Evolutionary conservation across 805 yeast species (phyloP), one percentile per base, ranked within the genome.

Genomic region (Candida krabiensis): DNA sequence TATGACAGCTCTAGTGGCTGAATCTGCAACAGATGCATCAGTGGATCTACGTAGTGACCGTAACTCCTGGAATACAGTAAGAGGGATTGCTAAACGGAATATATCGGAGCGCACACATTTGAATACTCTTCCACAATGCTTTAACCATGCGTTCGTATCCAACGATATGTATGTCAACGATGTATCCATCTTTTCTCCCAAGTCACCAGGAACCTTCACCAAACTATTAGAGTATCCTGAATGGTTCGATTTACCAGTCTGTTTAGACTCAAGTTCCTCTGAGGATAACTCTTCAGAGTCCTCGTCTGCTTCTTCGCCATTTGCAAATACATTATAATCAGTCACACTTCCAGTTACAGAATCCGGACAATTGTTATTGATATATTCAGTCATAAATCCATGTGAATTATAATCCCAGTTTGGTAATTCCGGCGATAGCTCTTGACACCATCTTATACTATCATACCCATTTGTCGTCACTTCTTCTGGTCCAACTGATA

Each of bases 141-240:
- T 82, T 46, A 85, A 64, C 90, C 91, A 85, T 40, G 83, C 77
- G 47, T 86, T 84, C 2, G 93, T 84, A 60, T 85, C 95, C 40
- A 85, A 65, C 1, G 86, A 75, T 38, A 83, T 70, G 50, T 70
- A 71, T 0, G 86, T 79, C 16, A 76, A 53, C 13, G 71, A 56
- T 9, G 76, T 71, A 55, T 80, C 85, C 71, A 80, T 77, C 28
- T 70, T 61, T 32, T 72, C 74, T 4, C 83, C 80, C 25, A 79
- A 58, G 52, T 78, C 69, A 7, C 84, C 84, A 31, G 60, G 43
- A 31, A 57, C 38, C 22, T 41, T 44, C 16, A 47, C 35, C 9
- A 44, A 9, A n/a, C 42, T 37, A 5, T 49, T 41, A 14, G 37
- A 28, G 30, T 43, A 52, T n/a, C 27, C 18, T 13, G 36, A 36